These are phyloP conservation scores for Fagus crenata DNA, from an alignment of 306 rosid species.

Conservation along the genomic window DNA sequence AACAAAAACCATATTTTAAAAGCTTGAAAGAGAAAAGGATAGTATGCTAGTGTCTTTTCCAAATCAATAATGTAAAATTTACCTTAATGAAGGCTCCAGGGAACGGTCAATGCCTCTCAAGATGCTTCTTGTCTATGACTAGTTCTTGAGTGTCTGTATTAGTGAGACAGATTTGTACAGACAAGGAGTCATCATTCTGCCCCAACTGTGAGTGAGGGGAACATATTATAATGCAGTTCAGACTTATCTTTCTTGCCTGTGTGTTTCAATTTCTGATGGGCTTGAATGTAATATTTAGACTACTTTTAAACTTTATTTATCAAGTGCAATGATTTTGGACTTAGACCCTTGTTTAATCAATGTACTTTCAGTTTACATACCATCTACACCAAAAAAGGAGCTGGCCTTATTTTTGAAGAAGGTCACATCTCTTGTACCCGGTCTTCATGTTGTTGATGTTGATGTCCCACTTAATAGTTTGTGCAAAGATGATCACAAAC, in stretches of 20 bases:
- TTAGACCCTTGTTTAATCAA: slow-evolving; percentile 13
- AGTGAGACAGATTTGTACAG: neutral
- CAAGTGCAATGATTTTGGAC: slow-evolving; percentile 13
- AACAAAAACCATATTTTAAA: too few relatives aligned
- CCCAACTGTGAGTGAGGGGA: neutral
- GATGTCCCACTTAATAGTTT: slow-evolving; percentile 61
- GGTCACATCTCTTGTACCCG: slow-evolving; percentile 53
- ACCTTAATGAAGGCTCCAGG: neutral
- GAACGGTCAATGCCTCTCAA: neutral
- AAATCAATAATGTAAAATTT: neutral
- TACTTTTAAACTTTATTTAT: neutral
- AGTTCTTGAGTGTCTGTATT: neutral
- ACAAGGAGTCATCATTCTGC: neutral
- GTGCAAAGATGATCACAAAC: slow-evolving; percentile 59
- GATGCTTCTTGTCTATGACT: neutral
- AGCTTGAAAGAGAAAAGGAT: neutral
- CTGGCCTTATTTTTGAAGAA: slow-evolving; percentile 61
- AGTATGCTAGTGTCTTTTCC: neutral
- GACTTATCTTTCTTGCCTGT: neutral
- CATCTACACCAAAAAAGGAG: slow-evolving; percentile 63
- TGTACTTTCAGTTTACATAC: slow-evolving; percentile 55
- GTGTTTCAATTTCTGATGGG: neutral
- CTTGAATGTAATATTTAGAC: neutral
- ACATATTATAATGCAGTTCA: neutral
- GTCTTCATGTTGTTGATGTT: slow-evolving; percentile 62